Evolutionary conservation across 1,284 basidiomycete genomes (phyloP).

Genomic region (Trichosporon ovoides): DNA sequence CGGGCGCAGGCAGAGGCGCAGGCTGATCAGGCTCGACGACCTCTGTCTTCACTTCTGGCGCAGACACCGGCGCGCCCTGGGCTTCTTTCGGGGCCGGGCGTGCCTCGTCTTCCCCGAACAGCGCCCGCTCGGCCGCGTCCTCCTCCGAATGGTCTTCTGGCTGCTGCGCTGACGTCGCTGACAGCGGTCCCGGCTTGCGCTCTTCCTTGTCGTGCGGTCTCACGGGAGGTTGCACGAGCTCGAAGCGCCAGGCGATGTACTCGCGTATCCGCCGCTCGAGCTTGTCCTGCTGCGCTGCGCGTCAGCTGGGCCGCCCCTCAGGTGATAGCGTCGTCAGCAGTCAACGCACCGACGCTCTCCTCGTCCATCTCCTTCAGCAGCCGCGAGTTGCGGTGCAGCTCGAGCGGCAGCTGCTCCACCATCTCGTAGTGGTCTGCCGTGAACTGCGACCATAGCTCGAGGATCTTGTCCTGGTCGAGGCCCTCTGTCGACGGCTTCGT

Average conservation of each 20-base stretch:
- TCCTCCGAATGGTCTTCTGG: not conserved
- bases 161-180: not conserved
- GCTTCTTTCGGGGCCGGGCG: not conserved
- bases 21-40: not conserved
- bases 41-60: slow-evolving; percentile 4
- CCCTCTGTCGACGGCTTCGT: not conserved
- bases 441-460: slow-evolving; percentile 67
- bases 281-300: slow-evolving; percentile 34
- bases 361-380: slow-evolving; percentile 76
- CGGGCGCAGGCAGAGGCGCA: not conserved
- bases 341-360: slow-evolving; percentile 60
- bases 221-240: not conserved
- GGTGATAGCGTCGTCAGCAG: too few relatives aligned
- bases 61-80: not conserved
- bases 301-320: not conserved
- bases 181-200: not conserved
- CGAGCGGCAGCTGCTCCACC: slow-evolving; percentile 79
- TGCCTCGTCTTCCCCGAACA: not conserved
- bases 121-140: not conserved
- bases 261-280: slow-evolving; percentile 35
- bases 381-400: slow-evolving; percentile 70
- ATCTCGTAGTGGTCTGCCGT: slow-evolving; percentile 75
- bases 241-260: slow-evolving; percentile 30
- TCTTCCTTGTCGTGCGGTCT: not conserved
- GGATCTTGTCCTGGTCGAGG: slow-evolving; percentile 29